Conservation (phyloP, 2,329 filamentous ascomycete genomes). For the Biscogniauxia marginata region DNA sequence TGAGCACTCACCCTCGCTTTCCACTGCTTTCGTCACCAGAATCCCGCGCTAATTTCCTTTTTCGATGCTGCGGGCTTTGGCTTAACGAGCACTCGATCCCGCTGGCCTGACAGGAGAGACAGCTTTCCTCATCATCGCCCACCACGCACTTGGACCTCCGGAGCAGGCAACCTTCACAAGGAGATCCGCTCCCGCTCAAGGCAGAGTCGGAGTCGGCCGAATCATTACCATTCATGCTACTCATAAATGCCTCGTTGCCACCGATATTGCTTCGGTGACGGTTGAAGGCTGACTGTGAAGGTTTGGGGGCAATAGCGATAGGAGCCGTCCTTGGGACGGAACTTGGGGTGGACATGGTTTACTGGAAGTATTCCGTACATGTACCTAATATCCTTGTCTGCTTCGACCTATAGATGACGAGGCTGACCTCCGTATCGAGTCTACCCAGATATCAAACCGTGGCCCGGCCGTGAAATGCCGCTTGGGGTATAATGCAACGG, state of each 20-base stretch:
- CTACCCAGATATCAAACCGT: constrained; percentile 14
- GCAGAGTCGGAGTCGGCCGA: constrained; percentile 48
- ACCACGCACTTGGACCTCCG: constrained; percentile 76
- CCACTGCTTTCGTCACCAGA: constrained; percentile 57
- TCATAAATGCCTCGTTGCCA: constrained; percentile 48
- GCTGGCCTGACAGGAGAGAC: constrained; percentile 75
- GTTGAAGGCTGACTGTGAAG: constrained; percentile 44
- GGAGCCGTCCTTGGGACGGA: constrained; percentile 60
- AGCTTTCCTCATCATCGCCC: constrained; percentile 69
- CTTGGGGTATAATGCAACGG: constrained; percentile 15
- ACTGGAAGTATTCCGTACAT: constrained; percentile 29
- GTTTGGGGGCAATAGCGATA: constrained; percentile 65
- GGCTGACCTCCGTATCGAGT: constrained; percentile 11
- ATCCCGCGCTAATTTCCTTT: constrained; percentile 72
- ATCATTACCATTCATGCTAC: constrained; percentile 51
- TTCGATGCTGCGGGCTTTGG: constrained; percentile 73
- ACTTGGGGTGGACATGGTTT: constrained; percentile 52
- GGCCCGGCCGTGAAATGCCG: constrained; percentile 11
- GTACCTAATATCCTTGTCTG: constrained; percentile 10
- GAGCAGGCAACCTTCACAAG: constrained; percentile 72
- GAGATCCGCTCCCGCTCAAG: constrained; percentile 45
- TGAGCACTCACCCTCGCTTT: constrained; percentile 66
- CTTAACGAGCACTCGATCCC: constrained; percentile 77
- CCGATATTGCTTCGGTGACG: constrained; percentile 44
- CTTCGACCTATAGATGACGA: constrained; percentile 20